Percentiles rank a stretch among this genome's conserved stretches.
Conservation (phyloP, 345 rosid species). For the Rhodomyrtus tomentosa region DNA sequence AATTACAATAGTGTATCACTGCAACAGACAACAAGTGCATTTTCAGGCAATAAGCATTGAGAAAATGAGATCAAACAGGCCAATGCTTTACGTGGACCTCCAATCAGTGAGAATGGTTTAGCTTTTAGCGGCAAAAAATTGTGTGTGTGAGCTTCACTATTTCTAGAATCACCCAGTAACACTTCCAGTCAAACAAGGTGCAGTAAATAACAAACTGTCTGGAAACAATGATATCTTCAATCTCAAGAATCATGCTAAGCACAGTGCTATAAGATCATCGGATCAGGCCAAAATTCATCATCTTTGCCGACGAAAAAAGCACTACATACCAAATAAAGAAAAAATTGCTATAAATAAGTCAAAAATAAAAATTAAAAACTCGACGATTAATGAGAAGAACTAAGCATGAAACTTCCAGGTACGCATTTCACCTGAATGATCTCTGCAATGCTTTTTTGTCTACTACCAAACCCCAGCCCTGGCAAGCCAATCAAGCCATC, state of each 20-base stretch:
- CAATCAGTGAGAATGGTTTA: background rate
- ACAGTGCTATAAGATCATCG: background rate
- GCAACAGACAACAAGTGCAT: background rate
- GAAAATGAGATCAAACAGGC: background rate
- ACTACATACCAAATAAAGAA: background rate
- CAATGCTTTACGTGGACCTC: background rate
- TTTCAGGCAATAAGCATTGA: background rate
- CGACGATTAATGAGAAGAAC: background rate
- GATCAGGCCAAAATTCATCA: background rate
- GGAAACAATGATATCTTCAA: background rate
- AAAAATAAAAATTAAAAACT: constrained; percentile 2
- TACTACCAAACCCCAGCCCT: constrained; percentile 50
- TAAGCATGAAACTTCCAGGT: background rate
- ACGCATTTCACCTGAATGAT: constrained; percentile 60
- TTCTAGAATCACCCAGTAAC: background rate
- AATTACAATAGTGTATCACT: background rate
- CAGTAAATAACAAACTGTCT: background rate
- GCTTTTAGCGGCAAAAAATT: background rate
- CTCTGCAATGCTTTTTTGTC: constrained; percentile 76
- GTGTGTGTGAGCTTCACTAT: background rate
- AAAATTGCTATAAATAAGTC: too few relatives aligned
- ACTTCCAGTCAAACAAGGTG: background rate
- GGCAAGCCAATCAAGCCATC: constrained; percentile 81
- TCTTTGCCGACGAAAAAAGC: background rate
- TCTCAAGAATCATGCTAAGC: background rate